Base-by-base conservation (phyloP, 129 eudicot genomes). In the Calendula officinalis region DNA sequence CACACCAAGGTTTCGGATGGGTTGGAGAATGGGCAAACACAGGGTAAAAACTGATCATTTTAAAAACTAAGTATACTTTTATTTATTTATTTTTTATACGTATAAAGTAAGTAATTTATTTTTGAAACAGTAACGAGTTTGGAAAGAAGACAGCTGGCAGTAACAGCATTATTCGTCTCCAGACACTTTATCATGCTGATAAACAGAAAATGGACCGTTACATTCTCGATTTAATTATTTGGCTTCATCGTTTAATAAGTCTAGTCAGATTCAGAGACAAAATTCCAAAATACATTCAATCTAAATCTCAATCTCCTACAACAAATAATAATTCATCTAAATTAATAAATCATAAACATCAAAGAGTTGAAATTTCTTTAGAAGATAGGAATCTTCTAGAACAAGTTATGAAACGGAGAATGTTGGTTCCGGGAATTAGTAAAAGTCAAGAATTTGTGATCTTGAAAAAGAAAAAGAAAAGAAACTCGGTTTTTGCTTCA, bases 1-100 rank as follows among this genome's bases (percentile, higher is more conserved):
- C 91, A 14, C 96, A 92, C 75, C 99, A 92, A 79, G 96, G 96
- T 16, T 87, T 91, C 60, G 96, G 95, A 61, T 85, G 96, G 98
- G 91, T 91, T 16, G 96, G 95, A 75, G 99, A 92, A 56, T 85
- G 96, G 96, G 96, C 96, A 40, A 88, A 88, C 71, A 67, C 89
- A 4, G 88, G 96, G 99, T 92, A 10, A 74, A 79, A 56, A 33
- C 30, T 2, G n/a, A 58, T 5, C 59, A 46, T 63, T 56, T 49
- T 35, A 1, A 22, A 4, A 3, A 14, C 33, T 9, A 54, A 33
- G 1, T 10, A 52, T 36, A 44, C 41, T 12, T 37, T 14, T 5
- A 8, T 35, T 38, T 39, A 11, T 54, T 39, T 38, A 8, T 33
- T 33, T 39, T 64, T 12, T 30, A 5, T 13, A 49, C n/a, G n/a